Evolutionary conservation across 768 basidiomycete genomes (phyloP), one percentile per base, ranked within the genome.

Genomic region (Leucocoprinus leucothites): DNA sequence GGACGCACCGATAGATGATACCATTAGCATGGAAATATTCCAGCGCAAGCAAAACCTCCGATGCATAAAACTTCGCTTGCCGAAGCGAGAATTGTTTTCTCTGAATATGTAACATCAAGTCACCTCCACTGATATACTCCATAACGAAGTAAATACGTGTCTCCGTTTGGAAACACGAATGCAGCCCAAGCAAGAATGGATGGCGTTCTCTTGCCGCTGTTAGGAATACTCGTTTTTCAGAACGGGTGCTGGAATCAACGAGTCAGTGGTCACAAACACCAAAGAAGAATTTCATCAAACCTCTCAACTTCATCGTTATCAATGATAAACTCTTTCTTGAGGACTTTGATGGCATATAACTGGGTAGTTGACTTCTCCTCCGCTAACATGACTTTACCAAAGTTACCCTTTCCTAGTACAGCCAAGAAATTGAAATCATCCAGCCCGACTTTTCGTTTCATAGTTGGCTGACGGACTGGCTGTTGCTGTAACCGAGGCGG

Each of bases 261-360:
- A 14, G 50, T 24, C 9, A 58, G 48, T 35, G 36, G 46, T 28
- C 1, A 24, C 2, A 16, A 47, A 41, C 16, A 19, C 14, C 3
- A 13, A 47, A 25, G n/a, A 26, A 7, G 45, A 9, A 24, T 47
- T 24, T 36, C 16, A 28, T 57, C 79, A 53, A 61, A 96, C 96
- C 94, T 97, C 73, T 98, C 97, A 2, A 99, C 94, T 77, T 98
- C 97, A 70, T 99, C 97, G 58, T 99, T 98, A 69, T 99, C 97
- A 64, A 99, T 98, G 69, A 99, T 98, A 67, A 99, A 98, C 73
- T 98, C 97, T 69, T 99, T 99, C 81, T 99, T 99, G 68, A 99
- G 68, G n/a, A 99, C 97, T 73, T 99, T 99, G 78, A 99, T 98
- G n/a, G 97, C 97, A 67, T 90, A 98, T 53, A 98, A 71, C 48